Evolutionary conservation across 345 rosid species (phyloP).

Genomic region (Tarenaya hassleriana): DNA sequence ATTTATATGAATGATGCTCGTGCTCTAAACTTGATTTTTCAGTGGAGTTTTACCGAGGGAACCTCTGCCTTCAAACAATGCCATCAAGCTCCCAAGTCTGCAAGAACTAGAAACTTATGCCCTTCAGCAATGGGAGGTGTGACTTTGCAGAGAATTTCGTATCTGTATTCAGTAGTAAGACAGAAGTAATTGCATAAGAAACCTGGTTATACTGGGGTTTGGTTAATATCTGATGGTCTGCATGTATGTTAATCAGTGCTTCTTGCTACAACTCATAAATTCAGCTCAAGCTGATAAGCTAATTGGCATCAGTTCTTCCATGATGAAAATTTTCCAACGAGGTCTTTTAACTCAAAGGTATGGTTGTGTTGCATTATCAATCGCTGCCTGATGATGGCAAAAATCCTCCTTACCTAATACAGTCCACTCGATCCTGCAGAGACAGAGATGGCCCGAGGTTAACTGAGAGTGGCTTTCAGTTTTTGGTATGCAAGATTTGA

Average conservation of each 20-base stretch:
- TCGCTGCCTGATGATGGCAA: slow-evolving; percentile 14
- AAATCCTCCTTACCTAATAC: slow-evolving; percentile 13
- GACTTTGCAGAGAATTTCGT: slow-evolving; percentile 22
- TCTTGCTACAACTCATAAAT: slow-evolving; percentile 86
- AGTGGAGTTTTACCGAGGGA: slow-evolving; percentile 92
- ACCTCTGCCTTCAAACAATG: slow-evolving; percentile 57
- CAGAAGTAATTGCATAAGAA: not conserved
- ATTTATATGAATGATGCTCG: slow-evolving; percentile 6
- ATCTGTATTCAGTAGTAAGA: not conserved
- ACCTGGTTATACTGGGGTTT: slow-evolving; percentile 13
- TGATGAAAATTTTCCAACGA: slow-evolving; percentile 84
- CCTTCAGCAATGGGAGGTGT: slow-evolving; percentile 90
- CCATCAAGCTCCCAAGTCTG: slow-evolving; percentile 58
- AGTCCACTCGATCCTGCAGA: slow-evolving; percentile 34
- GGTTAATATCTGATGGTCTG: slow-evolving; percentile 30
- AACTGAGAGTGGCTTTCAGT: slow-evolving; percentile 95
- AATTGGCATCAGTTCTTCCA: slow-evolving; percentile 75
- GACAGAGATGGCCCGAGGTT: slow-evolving; percentile 76
- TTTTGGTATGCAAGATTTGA: slow-evolving; percentile 60
- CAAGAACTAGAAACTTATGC: slow-evolving; percentile 81
- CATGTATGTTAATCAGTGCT: slow-evolving; percentile 51
- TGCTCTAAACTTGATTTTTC: slow-evolving; percentile 28
- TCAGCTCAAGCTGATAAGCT: slow-evolving; percentile 64
- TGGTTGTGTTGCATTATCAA: slow-evolving; percentile 11
- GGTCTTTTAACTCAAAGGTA: slow-evolving; percentile 83